Percentiles rank a stretch among this genome's conserved stretches.
These are phyloP conservation scores for Botrytis fragariae DNA, from an alignment of 2,329 filamentous ascomycete genomes.

Conservation along the genomic window DNA sequence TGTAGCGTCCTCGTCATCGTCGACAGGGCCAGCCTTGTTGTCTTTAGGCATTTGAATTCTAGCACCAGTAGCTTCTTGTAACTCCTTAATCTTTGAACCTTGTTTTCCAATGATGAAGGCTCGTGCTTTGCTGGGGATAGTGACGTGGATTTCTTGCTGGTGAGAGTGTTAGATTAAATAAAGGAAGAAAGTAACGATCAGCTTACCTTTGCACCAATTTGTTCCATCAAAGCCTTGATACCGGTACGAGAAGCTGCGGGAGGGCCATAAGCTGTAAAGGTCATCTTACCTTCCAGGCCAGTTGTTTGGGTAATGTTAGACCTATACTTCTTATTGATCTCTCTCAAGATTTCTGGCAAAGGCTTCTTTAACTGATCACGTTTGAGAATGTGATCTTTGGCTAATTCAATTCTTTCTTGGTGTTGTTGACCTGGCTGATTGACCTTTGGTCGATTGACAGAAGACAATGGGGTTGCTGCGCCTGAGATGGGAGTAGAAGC, in stretches of 20 bases:
- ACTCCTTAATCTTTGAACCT: constrained; percentile 83
- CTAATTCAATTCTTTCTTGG: constrained; percentile 43
- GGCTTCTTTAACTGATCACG: constrained; percentile 79
- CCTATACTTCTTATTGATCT: constrained; percentile 89
- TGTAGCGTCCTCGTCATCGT: constrained; percentile 76
- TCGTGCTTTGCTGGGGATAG: constrained; percentile 79
- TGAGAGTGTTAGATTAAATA: constrained; percentile 24
- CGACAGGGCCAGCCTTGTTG: constrained; percentile 56
- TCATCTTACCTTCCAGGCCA: constrained; percentile 68
- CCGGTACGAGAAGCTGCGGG: constrained; percentile 66
- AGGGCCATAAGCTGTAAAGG: constrained; percentile 83
- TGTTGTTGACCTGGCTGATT: constrained; percentile 60
- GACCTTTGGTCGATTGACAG: constrained; percentile 48
- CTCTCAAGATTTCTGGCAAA: constrained; percentile 78
- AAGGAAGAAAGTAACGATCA: constrained; percentile 20
- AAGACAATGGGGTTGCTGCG: constrained; percentile 43
- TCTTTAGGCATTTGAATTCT: constrained; percentile 84
- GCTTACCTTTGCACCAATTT: constrained; percentile 80
- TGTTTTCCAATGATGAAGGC: constrained; percentile 91
- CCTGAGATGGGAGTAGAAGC: constrained; percentile 63
- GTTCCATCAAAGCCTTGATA: constrained; percentile 81
- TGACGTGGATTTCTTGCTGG: constrained; percentile 67
- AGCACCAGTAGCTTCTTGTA: constrained; percentile 87
- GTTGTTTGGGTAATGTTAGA: constrained; percentile 77
- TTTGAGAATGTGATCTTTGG: constrained; percentile 69